Evolutionary conservation across 169 alveolate species (phyloP), one percentile per base, ranked within the genome.

Genomic region (Neospora caninum): DNA sequence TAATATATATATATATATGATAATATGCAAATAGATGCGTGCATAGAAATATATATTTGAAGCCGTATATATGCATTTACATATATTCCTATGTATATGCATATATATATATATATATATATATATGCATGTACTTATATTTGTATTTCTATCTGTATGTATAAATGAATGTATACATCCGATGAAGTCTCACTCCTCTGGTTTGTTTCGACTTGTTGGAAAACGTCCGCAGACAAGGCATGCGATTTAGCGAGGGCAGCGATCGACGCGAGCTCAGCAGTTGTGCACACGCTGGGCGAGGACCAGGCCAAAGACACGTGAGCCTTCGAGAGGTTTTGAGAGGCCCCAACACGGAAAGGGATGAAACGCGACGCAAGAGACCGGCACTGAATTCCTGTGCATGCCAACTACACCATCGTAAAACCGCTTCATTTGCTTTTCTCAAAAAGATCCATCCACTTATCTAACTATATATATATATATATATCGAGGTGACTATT

Each of bases 161-260:
- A 6, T 4, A 25, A 10, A 4, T 69, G 34, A 10, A 6, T n/a
- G 10, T 6, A 2, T 20, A 49, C 58, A 49, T 49, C 58, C 58
- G 58, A 49, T 7, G 58, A 6, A 64, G 73, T 64, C 20, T 64
- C 73, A 13, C n/a, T 29, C 34, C 73, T 38, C 29, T 38, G 58
- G 31, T 27, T 13, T 82, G 4, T 31, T 27, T 41, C 39, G 36
- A 1, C 34, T 36, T 29, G 29, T 4, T 29, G 78, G 80, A 20
- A 78, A 20, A 78, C n/a, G 0, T n/a, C 4, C 73, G 0, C 94
- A 67, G 98, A 97, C 94, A 99, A 98, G 96, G 99, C 99, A 58
- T 98, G 99, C 95, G 98, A 98, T 87, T 95, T 99, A 97, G 99
- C 99, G 42, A 98, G 98, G 91, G 97, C 97, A 67, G 98, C 99